Percentiles rank a stretch among this genome's conserved stretches.
phyloP scores from a whole-genome alignment of 345 rosid genomes.

The Corymbia maculata region DNA sequence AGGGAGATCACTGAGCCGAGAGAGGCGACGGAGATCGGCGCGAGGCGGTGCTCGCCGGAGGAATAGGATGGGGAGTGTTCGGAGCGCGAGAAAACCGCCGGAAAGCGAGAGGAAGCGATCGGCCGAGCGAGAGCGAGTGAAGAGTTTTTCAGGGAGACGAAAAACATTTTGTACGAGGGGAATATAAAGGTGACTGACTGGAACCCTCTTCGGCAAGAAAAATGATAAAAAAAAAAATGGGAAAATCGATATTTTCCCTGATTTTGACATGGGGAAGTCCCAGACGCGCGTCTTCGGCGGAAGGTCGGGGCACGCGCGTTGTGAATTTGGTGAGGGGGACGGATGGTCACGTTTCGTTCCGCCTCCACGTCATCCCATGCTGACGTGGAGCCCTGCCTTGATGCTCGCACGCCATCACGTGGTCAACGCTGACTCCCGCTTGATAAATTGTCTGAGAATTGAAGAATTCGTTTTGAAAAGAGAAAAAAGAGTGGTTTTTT shows the following conservation, averaged over 20 bases:
- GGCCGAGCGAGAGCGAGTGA: not conserved
- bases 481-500: not conserved
- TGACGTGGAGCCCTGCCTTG: not conserved
- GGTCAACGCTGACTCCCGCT: not conserved
- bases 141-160: not conserved
- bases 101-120: not conserved
- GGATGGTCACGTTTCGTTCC: not conserved
- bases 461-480: not conserved
- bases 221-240: not conserved
- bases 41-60: not conserved
- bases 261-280: not conserved
- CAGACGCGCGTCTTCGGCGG: not conserved
- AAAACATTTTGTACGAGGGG: not conserved
- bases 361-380: not conserved
- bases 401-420: not conserved
- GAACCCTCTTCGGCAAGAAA: not conserved
- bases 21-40: not conserved
- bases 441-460: not conserved
- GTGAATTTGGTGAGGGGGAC: not conserved
- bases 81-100: not conserved
- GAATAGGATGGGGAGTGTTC: not conserved
- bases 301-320: not conserved
- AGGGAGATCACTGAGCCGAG: not conserved
- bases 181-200: constrained; percentile 4
- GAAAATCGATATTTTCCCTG: not conserved